Evolutionary conservation across 2,329 filamentous ascomycete species (phyloP).

Genomic region (Cercospora beticola): DNA sequence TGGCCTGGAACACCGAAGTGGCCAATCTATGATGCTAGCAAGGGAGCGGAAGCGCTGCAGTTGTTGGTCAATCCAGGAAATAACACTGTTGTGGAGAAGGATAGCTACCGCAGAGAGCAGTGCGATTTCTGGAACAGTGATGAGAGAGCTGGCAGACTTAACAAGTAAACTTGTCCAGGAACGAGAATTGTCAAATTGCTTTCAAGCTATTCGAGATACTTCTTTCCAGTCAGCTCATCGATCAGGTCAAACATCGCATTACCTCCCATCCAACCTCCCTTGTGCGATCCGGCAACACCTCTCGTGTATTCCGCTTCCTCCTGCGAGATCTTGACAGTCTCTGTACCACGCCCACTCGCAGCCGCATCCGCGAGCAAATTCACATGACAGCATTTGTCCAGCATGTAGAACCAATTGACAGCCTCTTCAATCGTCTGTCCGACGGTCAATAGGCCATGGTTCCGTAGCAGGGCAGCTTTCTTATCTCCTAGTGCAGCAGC

Average conservation of each 20-base stretch:
- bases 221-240: conserved; percentile 24
- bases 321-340: conserved; percentile 65
- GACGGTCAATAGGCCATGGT: conserved; percentile 46
- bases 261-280: conserved; percentile 22
- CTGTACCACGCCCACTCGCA: conserved; percentile 58
- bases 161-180: too few species aligned
- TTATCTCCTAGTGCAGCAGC: conserved; percentile 39
- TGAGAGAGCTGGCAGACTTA: conserved; percentile 14
- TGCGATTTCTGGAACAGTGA: conserved; percentile 21
- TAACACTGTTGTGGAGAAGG: conserved; percentile 18
- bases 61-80: conserved; percentile 18
- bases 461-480: conserved; percentile 40
- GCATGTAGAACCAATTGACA: conserved; percentile 39
- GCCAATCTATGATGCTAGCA: conserved; percentile 33
- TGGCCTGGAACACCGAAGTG: conserved; percentile 31
- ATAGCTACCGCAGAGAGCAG: conserved; percentile 15
- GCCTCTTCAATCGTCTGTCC: conserved; percentile 43
- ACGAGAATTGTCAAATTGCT: too few species aligned
- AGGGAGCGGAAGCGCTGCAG: conserved; percentile 19
- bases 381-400: conserved; percentile 40
- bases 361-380: conserved; percentile 56
- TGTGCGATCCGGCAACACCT: conserved; percentile 16
- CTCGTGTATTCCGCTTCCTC: conserved; percentile 59
- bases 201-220: conserved; percentile 18
- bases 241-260: conserved; percentile 25